Evolutionary conservation across 225 moss, liverwort and hornwort species (phyloP).

Genomic region (Polytrichum commune): DNA sequence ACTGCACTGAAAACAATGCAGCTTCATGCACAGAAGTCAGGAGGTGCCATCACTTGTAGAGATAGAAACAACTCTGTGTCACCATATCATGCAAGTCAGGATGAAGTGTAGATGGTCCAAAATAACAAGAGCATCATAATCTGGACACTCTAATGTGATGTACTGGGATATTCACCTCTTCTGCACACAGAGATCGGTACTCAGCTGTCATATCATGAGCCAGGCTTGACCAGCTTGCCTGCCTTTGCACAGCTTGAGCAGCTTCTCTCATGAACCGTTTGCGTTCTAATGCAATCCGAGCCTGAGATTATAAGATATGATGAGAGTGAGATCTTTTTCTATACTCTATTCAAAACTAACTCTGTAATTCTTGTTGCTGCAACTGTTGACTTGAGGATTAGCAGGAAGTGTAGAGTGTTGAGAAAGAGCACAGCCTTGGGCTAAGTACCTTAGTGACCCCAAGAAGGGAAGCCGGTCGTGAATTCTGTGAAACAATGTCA

Average conservation of each 20-base stretch:
- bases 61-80: too few relatives aligned
- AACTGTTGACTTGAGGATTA: neutral
- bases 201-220: constrained; percentile 90
- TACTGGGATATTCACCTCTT: constrained; percentile 56
- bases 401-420: neutral
- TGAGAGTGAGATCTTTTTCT: neutral
- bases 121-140: too few relatives aligned
- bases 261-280: constrained; percentile 82
- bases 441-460: constrained; percentile 75
- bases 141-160: too few relatives aligned
- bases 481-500: constrained; percentile 78
- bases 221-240: constrained; percentile 87
- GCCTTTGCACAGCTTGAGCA: constrained; percentile 73
- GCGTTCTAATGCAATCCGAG: constrained; percentile 87
- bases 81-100: too few relatives aligned
- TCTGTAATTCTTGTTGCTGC: too few relatives aligned
- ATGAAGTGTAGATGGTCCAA: too few relatives aligned
- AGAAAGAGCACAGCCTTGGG: too few relatives aligned
- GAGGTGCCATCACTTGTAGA: too few relatives aligned
- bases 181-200: constrained; percentile 81
- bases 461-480: constrained; percentile 82
- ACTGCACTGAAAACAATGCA: too few relatives aligned
- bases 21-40: too few relatives aligned
- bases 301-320: constrained; percentile 37
- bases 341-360: too few relatives aligned